Percentiles rank a stretch among this genome's conserved stretches.
phyloP scores from a whole-genome alignment of 2,329 filamentous ascomycete genomes.

The Didymella segeticola region DNA sequence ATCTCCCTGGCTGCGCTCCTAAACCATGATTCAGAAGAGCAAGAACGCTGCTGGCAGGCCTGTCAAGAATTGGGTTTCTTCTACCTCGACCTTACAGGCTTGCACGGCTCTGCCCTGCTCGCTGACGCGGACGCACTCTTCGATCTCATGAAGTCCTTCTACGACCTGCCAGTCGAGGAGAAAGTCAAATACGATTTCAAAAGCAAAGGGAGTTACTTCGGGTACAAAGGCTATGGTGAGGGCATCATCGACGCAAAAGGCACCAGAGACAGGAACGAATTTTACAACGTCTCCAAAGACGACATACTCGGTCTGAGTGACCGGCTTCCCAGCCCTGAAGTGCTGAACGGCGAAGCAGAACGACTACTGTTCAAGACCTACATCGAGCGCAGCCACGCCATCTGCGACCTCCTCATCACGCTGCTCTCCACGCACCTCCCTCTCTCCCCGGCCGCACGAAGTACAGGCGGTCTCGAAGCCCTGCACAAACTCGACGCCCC shows the following conservation, averaged over 20 bases:
- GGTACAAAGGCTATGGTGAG: constrained; percentile 57
- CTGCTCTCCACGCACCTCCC: constrained; percentile 55
- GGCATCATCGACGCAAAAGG: constrained; percentile 57
- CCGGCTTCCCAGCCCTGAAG: neutral
- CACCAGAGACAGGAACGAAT: constrained; percentile 60
- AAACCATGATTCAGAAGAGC: constrained; percentile 41
- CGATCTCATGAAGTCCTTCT: constrained; percentile 54
- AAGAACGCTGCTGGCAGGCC: constrained; percentile 49
- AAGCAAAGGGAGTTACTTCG: constrained; percentile 59
- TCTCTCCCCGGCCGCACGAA: constrained; percentile 32
- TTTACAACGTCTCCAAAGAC: constrained; percentile 64
- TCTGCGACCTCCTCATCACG: constrained; percentile 55
- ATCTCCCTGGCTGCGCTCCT: constrained; percentile 52
- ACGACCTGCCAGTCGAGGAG: constrained; percentile 57
- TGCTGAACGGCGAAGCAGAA: neutral
- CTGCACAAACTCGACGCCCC: constrained; percentile 53
- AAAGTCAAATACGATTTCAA: constrained; percentile 63
- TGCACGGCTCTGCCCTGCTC: constrained; percentile 52
- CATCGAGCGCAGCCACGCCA: constrained; percentile 53
- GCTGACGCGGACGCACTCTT: constrained; percentile 54
- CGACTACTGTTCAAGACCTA: constrained; percentile 50
- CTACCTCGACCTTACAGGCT: constrained; percentile 58
- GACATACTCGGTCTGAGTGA: constrained; percentile 54
- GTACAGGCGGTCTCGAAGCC: constrained; percentile 50
- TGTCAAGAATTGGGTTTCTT: constrained; percentile 63